Conservation (phyloP, 192 early-diverging fungal genomes). For the Mortierella hygrophila region DNA sequence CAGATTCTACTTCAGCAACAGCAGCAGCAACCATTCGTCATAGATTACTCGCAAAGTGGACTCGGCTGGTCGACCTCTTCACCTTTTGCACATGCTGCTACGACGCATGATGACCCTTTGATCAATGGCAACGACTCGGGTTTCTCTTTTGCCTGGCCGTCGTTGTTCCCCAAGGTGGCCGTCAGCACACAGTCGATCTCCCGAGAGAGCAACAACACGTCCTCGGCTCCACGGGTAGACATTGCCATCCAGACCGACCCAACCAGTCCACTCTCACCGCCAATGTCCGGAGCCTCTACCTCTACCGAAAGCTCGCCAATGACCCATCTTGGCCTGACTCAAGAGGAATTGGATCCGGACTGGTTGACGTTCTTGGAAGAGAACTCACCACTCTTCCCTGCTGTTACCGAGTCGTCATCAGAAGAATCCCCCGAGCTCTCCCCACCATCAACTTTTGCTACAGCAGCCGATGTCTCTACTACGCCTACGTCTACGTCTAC, state of each 20-base stretch:
- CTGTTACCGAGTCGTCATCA: neutral
- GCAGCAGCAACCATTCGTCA: neutral
- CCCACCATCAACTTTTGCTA: neutral
- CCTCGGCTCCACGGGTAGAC: slow-evolving; percentile 9
- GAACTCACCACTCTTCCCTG: slow-evolving; percentile 22
- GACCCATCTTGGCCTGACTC: neutral
- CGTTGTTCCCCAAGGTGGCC: slow-evolving; percentile 19
- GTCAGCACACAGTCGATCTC: neutral
- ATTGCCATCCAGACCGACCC: slow-evolving; percentile 8
- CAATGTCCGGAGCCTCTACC: neutral
- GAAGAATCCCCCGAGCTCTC: neutral
- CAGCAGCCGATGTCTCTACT: neutral
- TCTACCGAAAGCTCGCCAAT: slow-evolving; percentile 1
- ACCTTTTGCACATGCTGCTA: slow-evolving; percentile 19
- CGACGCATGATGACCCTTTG: slow-evolving; percentile 18
- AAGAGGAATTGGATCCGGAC: slow-evolving; percentile 29
- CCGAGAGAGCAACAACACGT: neutral
- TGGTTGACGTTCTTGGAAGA: slow-evolving; percentile 48
- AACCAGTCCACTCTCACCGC: neutral
- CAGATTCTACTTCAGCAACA: slow-evolving; percentile 20
- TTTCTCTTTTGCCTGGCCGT: slow-evolving; percentile 18
- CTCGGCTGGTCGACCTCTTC: slow-evolving; percentile 4
- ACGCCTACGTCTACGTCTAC: neutral
- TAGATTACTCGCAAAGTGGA: neutral
- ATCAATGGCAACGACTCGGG: slow-evolving; percentile 23